Percentiles rank a stretch among this genome's conserved stretches.
Evolutionary conservation across 371 early-diverging fungal genomes (phyloP).

Genomic region (Nematocida sp.): DNA sequence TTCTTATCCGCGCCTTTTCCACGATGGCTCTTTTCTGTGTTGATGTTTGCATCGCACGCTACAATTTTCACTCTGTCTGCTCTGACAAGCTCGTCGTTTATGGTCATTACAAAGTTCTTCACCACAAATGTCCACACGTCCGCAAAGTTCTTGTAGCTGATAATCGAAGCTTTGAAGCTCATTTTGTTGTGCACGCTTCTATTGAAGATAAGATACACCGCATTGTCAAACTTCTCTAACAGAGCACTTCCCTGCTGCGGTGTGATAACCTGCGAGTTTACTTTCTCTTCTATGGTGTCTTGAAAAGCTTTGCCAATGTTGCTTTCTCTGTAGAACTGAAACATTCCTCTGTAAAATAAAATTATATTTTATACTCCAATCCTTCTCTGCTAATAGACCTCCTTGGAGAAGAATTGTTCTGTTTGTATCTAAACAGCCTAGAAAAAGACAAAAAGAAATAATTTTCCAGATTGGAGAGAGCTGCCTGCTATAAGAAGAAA

Average conservation of each 20-base stretch:
- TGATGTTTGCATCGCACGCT: slow-evolving; percentile 64
- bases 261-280: slow-evolving; percentile 58
- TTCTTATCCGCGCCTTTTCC: slow-evolving; percentile 40
- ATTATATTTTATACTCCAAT: background rate
- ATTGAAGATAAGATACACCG: slow-evolving; percentile 60
- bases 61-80: slow-evolving; percentile 62
- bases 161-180: slow-evolving; percentile 63
- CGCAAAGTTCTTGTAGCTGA: slow-evolving; percentile 64
- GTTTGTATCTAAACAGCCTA: no score
- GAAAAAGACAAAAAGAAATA: no score
- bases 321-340: slow-evolving; percentile 63
- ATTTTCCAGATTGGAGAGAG: no score
- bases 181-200: slow-evolving; percentile 60
- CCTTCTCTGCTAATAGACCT: no score
- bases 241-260: slow-evolving; percentile 61
- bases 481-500: no score
- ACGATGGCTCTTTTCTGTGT: slow-evolving; percentile 45
- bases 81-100: slow-evolving; percentile 61
- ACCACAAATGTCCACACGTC: slow-evolving; percentile 65
- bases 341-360: slow-evolving; percentile 50
- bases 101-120: slow-evolving; percentile 63
- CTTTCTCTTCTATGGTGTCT: slow-evolving; percentile 63
- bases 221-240: slow-evolving; percentile 60
- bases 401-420: no score
- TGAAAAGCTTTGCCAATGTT: slow-evolving; percentile 62